Conservation (phyloP, 2,329 filamentous ascomycete species). For the Fusarium musae region DNA sequence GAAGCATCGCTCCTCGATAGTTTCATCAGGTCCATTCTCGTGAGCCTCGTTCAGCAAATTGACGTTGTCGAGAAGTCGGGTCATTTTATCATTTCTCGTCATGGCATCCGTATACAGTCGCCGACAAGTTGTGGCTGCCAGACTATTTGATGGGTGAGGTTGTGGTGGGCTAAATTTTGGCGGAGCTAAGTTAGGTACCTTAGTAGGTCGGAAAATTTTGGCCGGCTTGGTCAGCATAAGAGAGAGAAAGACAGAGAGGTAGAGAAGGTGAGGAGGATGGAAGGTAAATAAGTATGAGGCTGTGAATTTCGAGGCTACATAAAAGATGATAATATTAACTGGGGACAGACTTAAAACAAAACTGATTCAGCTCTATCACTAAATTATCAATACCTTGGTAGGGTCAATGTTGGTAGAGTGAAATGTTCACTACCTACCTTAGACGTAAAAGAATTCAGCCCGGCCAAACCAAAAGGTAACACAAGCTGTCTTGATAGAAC, state of each 20-base stretch:
- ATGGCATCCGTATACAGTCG: slow-evolving; percentile 12
- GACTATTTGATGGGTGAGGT: slow-evolving; percentile 19
- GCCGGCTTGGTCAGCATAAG: slow-evolving; percentile 43
- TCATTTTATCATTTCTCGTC: slow-evolving; percentile 40
- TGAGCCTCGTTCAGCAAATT: slow-evolving; percentile 25
- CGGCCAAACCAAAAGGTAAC: neutral
- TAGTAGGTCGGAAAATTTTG: slow-evolving; percentile 40
- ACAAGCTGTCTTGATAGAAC: neutral
- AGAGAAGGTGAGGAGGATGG: neutral
- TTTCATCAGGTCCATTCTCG: slow-evolving; percentile 51
- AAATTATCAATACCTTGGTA: neutral
- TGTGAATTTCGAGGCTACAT: neutral
- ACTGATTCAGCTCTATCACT: neutral
- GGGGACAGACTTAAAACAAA: neutral
- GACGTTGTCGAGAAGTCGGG: slow-evolving; percentile 42
- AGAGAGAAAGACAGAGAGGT: neutral
- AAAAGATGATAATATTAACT: neutral
- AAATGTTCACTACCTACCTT: neutral
- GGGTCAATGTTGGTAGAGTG: neutral
- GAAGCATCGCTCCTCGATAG: slow-evolving; percentile 73
- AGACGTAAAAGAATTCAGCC: neutral
- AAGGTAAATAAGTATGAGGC: slow-evolving; percentile 4
- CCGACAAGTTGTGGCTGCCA: slow-evolving; percentile 4
- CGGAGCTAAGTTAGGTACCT: slow-evolving; percentile 26
- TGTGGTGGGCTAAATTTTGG: slow-evolving; percentile 37